Percentiles rank a stretch among this genome's conserved stretches.
phyloP scores from a whole-genome alignment of 1,284 basidiomycete genomes.

The Ustilago loliicola region DNA sequence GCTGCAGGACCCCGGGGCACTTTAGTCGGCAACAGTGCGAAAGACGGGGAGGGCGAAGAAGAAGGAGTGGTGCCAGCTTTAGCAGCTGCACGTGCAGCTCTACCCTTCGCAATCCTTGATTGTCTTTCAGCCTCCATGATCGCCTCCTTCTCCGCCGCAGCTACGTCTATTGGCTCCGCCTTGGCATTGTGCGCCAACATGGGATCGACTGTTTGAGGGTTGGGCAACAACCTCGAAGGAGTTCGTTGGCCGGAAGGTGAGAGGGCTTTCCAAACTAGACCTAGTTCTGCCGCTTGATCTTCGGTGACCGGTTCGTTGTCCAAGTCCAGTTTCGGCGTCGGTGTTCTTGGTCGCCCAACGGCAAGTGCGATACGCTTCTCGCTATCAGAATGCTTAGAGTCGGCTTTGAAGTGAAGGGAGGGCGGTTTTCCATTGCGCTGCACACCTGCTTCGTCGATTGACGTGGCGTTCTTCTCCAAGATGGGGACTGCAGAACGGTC shows the following conservation, averaged over 20 bases:
- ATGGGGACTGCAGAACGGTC: constrained; percentile 37
- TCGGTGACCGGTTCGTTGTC: constrained; percentile 48
- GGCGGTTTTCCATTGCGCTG: constrained; percentile 7
- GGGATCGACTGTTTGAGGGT: constrained; percentile 60
- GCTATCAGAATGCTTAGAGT: constrained; percentile 12
- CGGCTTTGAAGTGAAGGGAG: constrained; percentile 31
- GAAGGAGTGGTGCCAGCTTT: not conserved
- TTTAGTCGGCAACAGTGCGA: constrained; percentile 10
- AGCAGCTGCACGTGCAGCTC: constrained; percentile 37
- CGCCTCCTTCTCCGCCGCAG: constrained; percentile 46
- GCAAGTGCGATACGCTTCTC: constrained; percentile 23
- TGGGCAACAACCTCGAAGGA: constrained; percentile 50
- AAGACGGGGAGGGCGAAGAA: not conserved
- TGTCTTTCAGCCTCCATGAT: constrained; percentile 45
- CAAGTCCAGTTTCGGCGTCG: constrained; percentile 22
- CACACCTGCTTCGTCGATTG: not conserved
- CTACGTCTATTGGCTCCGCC: constrained; percentile 36
- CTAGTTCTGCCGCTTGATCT: constrained; percentile 50
- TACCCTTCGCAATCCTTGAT: constrained; percentile 31
- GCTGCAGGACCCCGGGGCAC: constrained; percentile 46
- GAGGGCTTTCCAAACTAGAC: constrained; percentile 25
- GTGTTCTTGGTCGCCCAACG: constrained; percentile 25
- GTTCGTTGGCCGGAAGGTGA: constrained; percentile 25
- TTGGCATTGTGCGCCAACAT: constrained; percentile 52
- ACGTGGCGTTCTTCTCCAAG: constrained; percentile 28